Conservation (phyloP, 2,329 filamentous ascomycete genomes). For the Ilyonectria robusta region DNA sequence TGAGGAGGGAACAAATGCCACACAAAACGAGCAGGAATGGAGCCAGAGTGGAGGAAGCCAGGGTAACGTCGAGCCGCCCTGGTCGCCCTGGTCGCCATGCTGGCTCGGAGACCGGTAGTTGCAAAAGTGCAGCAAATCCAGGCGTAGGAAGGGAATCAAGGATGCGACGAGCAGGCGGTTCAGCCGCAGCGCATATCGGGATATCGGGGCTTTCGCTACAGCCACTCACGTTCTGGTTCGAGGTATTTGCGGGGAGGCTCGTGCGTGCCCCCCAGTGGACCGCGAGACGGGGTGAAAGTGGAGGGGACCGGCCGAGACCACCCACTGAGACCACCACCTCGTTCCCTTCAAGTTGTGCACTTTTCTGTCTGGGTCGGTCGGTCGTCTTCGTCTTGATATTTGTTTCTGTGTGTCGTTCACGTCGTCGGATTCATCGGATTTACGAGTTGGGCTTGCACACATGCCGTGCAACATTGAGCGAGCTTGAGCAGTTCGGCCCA, state of each 20-base stretch:
- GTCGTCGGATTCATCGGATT: too few relatives aligned
- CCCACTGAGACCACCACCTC: too few relatives aligned
- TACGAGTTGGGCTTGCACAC: too few relatives aligned
- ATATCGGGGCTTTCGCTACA: background rate
- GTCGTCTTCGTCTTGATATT: too few relatives aligned
- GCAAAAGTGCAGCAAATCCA: background rate
- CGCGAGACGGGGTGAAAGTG: background rate
- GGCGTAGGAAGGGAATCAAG: background rate
- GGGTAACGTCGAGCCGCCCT: too few relatives aligned
- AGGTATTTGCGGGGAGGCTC: background rate
- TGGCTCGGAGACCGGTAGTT: background rate
- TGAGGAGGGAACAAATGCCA: background rate
- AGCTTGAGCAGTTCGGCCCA: background rate
- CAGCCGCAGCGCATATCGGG: background rate
- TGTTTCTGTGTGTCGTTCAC: too few relatives aligned
- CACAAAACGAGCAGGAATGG: background rate
- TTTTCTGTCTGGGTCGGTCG: too few relatives aligned
- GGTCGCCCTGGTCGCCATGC: background rate
- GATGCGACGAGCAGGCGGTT: background rate
- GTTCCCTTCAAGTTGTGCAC: too few relatives aligned
- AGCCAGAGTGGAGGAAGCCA: background rate
- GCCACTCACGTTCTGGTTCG: background rate
- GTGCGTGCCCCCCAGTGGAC: background rate
- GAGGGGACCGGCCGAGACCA: constrained; percentile 3
- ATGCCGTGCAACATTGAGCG: too few relatives aligned